Percentiles rank a stretch among this genome's conserved stretches.
phyloP scores from a whole-genome alignment of 129 eudicot genomes.

The Chrysanthemum makinoi region DNA sequence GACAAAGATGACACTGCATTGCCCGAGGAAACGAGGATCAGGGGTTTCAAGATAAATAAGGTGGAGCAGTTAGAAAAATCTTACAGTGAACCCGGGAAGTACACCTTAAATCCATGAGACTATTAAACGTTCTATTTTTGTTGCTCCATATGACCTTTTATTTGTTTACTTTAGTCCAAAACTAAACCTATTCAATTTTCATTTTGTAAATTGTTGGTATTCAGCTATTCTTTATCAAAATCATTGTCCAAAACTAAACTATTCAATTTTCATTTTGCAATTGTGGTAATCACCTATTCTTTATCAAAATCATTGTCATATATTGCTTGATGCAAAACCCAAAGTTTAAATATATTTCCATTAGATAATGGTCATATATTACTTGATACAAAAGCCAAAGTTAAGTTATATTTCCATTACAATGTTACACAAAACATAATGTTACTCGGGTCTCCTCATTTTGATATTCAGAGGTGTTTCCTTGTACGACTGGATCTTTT shows the following conservation, averaged over 20 bases:
- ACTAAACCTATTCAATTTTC: background rate
- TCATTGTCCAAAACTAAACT: background rate
- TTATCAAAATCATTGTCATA: background rate
- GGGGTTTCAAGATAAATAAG: constrained; percentile 81
- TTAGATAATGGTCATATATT: background rate
- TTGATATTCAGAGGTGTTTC: constrained; percentile 60
- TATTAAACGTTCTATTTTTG: background rate
- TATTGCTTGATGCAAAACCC: constrained; percentile 4
- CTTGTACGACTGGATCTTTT: constrained; percentile 69
- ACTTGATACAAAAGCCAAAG: constrained; percentile 1
- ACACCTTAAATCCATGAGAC: constrained; percentile 48
- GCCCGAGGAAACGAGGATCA: constrained; percentile 82
- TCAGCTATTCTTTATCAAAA: background rate
- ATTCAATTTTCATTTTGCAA: background rate
- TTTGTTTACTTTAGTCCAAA: background rate
- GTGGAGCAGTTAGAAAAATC: constrained; percentile 69
- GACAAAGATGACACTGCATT: constrained; percentile 54
- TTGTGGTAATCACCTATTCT: background rate
- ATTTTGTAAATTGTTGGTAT: background rate
- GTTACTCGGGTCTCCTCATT: constrained; percentile 59
- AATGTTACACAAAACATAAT: constrained; percentile 11
- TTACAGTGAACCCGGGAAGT: constrained; percentile 67
- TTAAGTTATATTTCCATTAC: background rate
- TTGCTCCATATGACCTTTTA: too few species aligned
- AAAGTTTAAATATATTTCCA: background rate